Percentiles rank a stretch among this genome's conserved stretches.
phyloP scores from a whole-genome alignment of 2,329 filamentous ascomycete genomes.

The Epichloe hybrida region DNA sequence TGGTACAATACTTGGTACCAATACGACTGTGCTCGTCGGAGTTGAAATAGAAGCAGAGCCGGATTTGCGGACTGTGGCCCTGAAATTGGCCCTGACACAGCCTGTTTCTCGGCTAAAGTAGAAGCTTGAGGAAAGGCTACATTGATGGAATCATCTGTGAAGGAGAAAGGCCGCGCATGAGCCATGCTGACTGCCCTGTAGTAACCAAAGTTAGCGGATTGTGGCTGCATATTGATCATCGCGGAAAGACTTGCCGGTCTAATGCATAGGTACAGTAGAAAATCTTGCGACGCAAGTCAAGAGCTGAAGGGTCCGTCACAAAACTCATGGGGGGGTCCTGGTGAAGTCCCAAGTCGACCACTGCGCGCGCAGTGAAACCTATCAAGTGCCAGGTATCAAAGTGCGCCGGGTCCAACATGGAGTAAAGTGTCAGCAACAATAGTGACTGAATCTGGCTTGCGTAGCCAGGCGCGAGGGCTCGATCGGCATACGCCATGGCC shows the following conservation, averaged over 20 bases:
- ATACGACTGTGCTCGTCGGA: conserved; percentile 72
- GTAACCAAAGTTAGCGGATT: conserved; percentile 9
- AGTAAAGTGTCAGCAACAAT: conserved; percentile 74
- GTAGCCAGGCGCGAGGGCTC: conserved; percentile 74
- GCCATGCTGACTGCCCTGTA: conserved; percentile 74
- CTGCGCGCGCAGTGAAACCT: conserved; percentile 75
- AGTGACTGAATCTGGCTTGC: conserved; percentile 78
- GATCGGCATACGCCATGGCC: conserved; percentile 66
- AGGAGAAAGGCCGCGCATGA: conserved; percentile 77
- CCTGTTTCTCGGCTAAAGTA: conserved; percentile 27
- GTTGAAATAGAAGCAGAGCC: conserved; percentile 64
- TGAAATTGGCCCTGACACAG: conserved; percentile 27
- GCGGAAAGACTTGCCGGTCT: conserved; percentile 49
- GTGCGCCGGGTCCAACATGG: conserved; percentile 77
- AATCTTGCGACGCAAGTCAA: conserved; percentile 68
- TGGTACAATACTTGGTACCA: conserved; percentile 89
- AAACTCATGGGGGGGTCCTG: conserved; percentile 72
- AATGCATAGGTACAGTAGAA: conserved; percentile 87
- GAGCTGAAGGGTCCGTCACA: conserved; percentile 49
- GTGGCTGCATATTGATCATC: background rate
- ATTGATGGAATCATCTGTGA: conserved; percentile 76
- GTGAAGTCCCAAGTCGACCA: conserved; percentile 83
- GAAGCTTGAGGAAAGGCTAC: conserved; percentile 57
- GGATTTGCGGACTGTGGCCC: conserved; percentile 46
- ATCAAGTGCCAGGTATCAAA: conserved; percentile 93